A percentile compares a stretch with the other conserved stretches of the same genome.
Evolutionary conservation across 257 asterid genomes (phyloP).

Genomic region (Gentiana dahurica): DNA sequence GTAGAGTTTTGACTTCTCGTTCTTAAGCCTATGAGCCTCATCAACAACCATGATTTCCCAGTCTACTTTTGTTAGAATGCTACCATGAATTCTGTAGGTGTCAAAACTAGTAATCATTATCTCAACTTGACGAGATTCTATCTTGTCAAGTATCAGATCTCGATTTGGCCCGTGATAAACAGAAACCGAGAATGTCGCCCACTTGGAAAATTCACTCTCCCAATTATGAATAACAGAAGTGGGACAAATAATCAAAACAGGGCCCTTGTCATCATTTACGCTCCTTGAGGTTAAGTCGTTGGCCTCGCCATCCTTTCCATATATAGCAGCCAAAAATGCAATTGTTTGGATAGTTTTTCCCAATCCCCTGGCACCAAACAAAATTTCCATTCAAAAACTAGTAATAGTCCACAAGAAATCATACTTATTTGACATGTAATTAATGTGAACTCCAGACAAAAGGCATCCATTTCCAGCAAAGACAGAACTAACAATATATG

Average conservation of each 20-base stretch:
- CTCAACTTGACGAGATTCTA: constrained; percentile 52
- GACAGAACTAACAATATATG: too few species aligned
- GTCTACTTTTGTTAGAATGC: constrained; percentile 41
- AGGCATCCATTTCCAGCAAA: too few species aligned
- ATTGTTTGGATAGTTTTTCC: constrained; percentile 96
- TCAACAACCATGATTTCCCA: constrained; percentile 87
- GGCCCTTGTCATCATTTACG: constrained; percentile 37
- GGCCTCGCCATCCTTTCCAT: constrained; percentile 45
- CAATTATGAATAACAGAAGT: constrained; percentile 90
- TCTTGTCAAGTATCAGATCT: constrained; percentile 58
- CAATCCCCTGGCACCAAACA: constrained; percentile 58
- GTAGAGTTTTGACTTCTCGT: constrained; percentile 85
- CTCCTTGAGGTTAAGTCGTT: constrained; percentile 18
- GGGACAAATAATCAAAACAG: constrained; percentile 74
- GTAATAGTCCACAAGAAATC: too few species aligned
- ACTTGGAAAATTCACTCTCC: constrained; percentile 83
- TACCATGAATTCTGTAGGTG: constrained; percentile 78
- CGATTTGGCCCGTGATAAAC: constrained; percentile 87
- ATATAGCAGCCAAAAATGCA: constrained; percentile 89
- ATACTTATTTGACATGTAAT: too few species aligned
- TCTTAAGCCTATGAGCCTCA: constrained; percentile 92
- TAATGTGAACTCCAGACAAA: too few species aligned
- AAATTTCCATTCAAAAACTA: too few species aligned
- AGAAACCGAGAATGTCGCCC: constrained; percentile 72
- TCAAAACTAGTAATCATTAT: constrained; percentile 85